phyloP scores from a whole-genome alignment of 768 basidiomycete genomes.

The Suillus clintonianus region DNA sequence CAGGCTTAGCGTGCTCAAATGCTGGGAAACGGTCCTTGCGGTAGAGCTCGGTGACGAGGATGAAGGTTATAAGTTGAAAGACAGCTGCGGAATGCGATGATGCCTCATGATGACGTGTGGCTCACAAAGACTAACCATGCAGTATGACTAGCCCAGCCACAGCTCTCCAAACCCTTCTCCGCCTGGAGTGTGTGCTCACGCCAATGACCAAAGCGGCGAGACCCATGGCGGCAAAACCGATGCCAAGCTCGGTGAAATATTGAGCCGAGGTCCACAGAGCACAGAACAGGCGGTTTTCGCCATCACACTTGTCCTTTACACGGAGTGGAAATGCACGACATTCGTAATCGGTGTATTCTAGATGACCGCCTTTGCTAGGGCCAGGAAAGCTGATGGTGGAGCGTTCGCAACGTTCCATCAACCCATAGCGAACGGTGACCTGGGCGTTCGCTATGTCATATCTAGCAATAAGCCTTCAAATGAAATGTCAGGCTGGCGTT shows the following conservation, averaged over 20 bases:
- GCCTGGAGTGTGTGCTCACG: slow-evolving; percentile 69
- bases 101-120: background rate
- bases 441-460: slow-evolving; percentile 49
- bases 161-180: slow-evolving; percentile 76
- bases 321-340: slow-evolving; percentile 69
- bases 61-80: slow-evolving; percentile 63
- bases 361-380: slow-evolving; percentile 40
- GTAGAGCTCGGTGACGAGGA: slow-evolving; percentile 64
- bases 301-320: slow-evolving; percentile 46
- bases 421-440: slow-evolving; percentile 58
- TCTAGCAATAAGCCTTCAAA: slow-evolving; percentile 43
- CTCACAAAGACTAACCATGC: slow-evolving; percentile 45
- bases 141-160: slow-evolving; percentile 65
- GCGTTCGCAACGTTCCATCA: slow-evolving; percentile 58
- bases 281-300: slow-evolving; percentile 62
- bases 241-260: slow-evolving; percentile 63
- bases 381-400: slow-evolving; percentile 49
- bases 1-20: slow-evolving; percentile 61
- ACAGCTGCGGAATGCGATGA: slow-evolving; percentile 38
- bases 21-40: slow-evolving; percentile 43
- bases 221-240: slow-evolving; percentile 63
- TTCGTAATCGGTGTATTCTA: slow-evolving; percentile 55
- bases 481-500: slow-evolving; percentile 23
- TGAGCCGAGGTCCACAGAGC: slow-evolving; percentile 70
- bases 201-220: slow-evolving; percentile 64